These are phyloP conservation scores for Mariannaea sp. DNA, from an alignment of 2,329 filamentous ascomycete genomes.

Conservation along the genomic window DNA sequence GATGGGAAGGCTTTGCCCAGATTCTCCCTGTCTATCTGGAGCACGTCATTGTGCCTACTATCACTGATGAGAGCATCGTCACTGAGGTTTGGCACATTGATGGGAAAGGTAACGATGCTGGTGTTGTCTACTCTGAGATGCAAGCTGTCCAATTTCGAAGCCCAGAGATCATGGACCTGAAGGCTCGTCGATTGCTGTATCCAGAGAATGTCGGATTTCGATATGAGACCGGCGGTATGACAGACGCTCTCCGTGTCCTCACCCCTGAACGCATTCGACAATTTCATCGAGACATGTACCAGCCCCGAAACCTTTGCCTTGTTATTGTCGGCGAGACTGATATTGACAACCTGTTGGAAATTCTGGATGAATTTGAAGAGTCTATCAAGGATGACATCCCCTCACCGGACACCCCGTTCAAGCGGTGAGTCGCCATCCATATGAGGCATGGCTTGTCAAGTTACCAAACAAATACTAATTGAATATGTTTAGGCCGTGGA, in stretches of 20 bases:
- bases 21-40: conserved; percentile 95
- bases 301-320: conserved; percentile 91
- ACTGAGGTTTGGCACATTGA: conserved; percentile 98
- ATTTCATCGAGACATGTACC: conserved; percentile 97
- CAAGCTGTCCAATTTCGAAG: conserved; percentile 89
- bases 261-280: conserved; percentile 89
- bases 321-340: conserved; percentile 92
- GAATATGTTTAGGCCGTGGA: conserved; percentile 67
- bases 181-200: conserved; percentile 79
- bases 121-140: conserved; percentile 99
- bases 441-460: neutral
- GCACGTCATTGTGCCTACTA: conserved; percentile 86
- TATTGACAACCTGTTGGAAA: conserved; percentile 76
- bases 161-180: conserved; percentile 84
- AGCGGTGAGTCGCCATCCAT: conserved; percentile 51
- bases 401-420: conserved; percentile 73
- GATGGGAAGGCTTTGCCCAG: conserved; percentile 95
- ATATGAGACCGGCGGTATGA: conserved; percentile 98
- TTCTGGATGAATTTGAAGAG: conserved; percentile 86
- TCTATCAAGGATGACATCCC: conserved; percentile 85
- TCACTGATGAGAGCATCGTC: conserved; percentile 90
- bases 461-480: conserved; percentile 12
- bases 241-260: conserved; percentile 83
- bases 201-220: conserved; percentile 89
- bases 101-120: conserved; percentile 90